Percentiles rank a stretch among this genome's conserved stretches.
Evolutionary conservation across 176 grass and related monocot species (phyloP).

Genomic region (Elymus sibiricus): DNA sequence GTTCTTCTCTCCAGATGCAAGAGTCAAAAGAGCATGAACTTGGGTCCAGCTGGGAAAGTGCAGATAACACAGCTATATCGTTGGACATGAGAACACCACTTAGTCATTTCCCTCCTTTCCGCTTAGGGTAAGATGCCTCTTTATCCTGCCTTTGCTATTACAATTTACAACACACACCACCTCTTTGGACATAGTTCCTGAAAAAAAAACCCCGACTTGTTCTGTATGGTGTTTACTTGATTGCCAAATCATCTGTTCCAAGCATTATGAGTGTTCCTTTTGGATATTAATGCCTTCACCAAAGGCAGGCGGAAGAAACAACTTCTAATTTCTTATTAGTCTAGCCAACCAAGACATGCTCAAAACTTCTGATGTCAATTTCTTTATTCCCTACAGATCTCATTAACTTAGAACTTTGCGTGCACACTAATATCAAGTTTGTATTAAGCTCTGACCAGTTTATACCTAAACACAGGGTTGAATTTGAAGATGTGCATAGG

Average conservation of each 20-base stretch:
- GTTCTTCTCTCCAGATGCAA: constrained; percentile 68
- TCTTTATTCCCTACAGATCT: background rate
- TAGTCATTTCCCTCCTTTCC: constrained; percentile 91
- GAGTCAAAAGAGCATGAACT: constrained; percentile 70
- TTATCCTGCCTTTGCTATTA: constrained; percentile 10
- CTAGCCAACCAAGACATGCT: constrained; percentile 18
- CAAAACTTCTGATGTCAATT: constrained; percentile 4
- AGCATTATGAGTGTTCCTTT: background rate
- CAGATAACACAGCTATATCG: constrained; percentile 74
- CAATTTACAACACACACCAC: background rate
- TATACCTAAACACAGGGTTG: constrained; percentile 57
- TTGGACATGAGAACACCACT: constrained; percentile 95
- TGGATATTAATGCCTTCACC: background rate
- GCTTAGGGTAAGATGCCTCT: constrained; percentile 71
- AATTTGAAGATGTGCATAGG: constrained; percentile 92
- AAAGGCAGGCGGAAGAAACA: background rate
- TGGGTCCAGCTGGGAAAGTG: constrained; percentile 57
- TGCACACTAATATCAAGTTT: constrained; percentile 1
- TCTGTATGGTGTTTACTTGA: constrained; percentile 2
- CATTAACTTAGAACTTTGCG: background rate
- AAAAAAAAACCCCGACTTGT: background rate
- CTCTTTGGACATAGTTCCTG: background rate
- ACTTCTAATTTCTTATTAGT: background rate
- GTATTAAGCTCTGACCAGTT: constrained; percentile 24
- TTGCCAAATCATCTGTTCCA: background rate